Percentiles rank a stretch among this genome's conserved stretches.
phyloP scores from a whole-genome alignment of 2,329 filamentous ascomycete species.

The Arachnopeziza araneosa region DNA sequence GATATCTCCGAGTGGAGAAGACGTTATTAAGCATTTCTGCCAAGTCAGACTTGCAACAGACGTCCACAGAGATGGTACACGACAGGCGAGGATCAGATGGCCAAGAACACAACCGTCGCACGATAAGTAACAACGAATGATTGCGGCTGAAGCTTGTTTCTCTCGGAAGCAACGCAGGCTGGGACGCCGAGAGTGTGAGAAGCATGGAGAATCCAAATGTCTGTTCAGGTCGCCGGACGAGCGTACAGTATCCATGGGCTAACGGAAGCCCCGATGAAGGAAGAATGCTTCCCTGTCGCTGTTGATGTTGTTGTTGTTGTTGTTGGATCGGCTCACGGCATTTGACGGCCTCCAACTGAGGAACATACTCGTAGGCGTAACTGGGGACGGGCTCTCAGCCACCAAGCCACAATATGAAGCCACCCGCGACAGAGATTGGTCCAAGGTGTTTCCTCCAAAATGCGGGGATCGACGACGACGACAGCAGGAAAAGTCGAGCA shows the following conservation, averaged over 20 bases:
- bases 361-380: background rate
- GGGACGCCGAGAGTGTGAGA: too few species aligned
- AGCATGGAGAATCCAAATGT: too few species aligned
- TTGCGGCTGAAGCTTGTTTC: background rate
- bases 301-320: too few species aligned
- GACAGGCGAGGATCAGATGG: too few species aligned
- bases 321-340: background rate
- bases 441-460: background rate
- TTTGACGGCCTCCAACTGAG: background rate
- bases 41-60: background rate
- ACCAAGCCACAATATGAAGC: background rate
- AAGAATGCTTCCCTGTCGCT: background rate
- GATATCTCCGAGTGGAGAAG: background rate
- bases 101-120: background rate
- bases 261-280: too few species aligned
- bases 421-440: background rate
- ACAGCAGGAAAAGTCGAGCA: background rate
- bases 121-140: background rate
- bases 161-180: background rate
- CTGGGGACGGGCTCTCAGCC: background rate
- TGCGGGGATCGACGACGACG: background rate
- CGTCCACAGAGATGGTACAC: background rate
- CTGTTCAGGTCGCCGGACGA: too few species aligned
- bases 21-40: background rate
- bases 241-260: too few species aligned